phyloP scores from a whole-genome alignment of 2,329 filamentous ascomycete genomes.

The Cladophialophora chaetospira region DNA sequence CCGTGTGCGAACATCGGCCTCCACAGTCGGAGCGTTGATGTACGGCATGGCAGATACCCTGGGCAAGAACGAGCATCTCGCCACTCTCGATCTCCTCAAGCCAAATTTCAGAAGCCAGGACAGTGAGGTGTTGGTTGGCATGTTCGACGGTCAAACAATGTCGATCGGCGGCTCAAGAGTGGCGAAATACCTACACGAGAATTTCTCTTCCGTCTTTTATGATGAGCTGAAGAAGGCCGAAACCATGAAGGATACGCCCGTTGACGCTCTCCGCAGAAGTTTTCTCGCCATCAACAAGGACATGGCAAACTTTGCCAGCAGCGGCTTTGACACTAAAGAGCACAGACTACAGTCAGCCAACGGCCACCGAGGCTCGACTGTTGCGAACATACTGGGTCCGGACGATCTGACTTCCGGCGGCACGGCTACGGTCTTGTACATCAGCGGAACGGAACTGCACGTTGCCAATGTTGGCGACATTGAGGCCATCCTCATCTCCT shows the following conservation, averaged over 20 bases:
- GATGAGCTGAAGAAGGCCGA: slow-evolving; percentile 77
- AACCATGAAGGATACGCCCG: slow-evolving; percentile 68
- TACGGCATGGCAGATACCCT: slow-evolving; percentile 98
- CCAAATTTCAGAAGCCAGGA: slow-evolving; percentile 88
- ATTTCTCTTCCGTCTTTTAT: slow-evolving; percentile 83
- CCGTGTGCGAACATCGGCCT: slow-evolving; percentile 95
- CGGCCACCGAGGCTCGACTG: slow-evolving; percentile 69
- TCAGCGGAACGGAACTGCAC: slow-evolving; percentile 86
- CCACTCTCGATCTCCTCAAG: slow-evolving; percentile 92
- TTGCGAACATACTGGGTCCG: slow-evolving; percentile 76
- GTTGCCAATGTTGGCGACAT: slow-evolving; percentile 95
- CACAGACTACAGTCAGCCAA: slow-evolving; percentile 50
- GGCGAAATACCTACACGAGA: slow-evolving; percentile 94
- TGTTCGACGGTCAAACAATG: slow-evolving; percentile 93
- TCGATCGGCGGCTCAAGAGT: slow-evolving; percentile 91
- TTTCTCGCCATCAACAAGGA: slow-evolving; percentile 94
- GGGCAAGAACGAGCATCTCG: slow-evolving; percentile 89
- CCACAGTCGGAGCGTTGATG: slow-evolving; percentile 81
- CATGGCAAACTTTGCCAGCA: slow-evolving; percentile 77
- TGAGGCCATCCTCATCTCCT: slow-evolving; percentile 91
- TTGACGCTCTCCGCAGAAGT: slow-evolving; percentile 80
- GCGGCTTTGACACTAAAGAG: slow-evolving; percentile 65
- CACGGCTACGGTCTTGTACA: slow-evolving; percentile 87
- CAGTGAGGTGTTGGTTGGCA: slow-evolving; percentile 84
- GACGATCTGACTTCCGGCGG: slow-evolving; percentile 89